Evolutionary conservation across 108 stramenopile species (phyloP).

Genomic region (Nitzschia sp.): DNA sequence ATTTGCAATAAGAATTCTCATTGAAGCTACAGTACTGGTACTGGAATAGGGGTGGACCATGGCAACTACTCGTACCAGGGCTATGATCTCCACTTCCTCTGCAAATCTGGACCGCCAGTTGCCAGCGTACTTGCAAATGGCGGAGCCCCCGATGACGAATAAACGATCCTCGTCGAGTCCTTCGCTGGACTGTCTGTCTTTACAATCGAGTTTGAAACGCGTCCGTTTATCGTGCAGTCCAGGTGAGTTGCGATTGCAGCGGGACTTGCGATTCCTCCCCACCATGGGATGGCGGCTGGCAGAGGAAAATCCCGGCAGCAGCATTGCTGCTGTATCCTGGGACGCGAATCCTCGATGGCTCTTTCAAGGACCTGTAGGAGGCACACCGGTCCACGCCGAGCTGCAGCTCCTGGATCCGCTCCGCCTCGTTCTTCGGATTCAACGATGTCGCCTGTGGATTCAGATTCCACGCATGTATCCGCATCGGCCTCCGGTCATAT

Average conservation of each 20-base stretch:
- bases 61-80: no score
- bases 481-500: conserved; percentile 56
- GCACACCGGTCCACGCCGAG: neutral
- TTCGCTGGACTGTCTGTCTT: conserved; percentile 18
- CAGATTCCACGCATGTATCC: conserved; percentile 80
- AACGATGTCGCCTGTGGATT: conserved; percentile 32
- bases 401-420: conserved; percentile 49
- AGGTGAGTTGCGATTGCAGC: conserved; percentile 69
- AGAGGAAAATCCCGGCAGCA: neutral
- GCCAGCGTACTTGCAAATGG: no score
- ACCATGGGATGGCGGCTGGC: neutral
- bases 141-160: neutral
- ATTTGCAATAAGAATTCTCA: no score
- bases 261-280: conserved; percentile 48
- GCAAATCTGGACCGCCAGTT: no score
- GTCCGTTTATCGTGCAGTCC: conserved; percentile 65
- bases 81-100: no score
- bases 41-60: no score
- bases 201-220: conserved; percentile 60
- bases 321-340: neutral
- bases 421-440: conserved; percentile 38
- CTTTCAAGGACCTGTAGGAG: conserved; percentile 7
- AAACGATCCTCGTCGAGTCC: conserved; percentile 3
- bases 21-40: no score
- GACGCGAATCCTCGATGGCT: conserved; percentile 7